Conservation (phyloP, 2,329 filamentous ascomycete genomes). For the Claviceps africana region DNA sequence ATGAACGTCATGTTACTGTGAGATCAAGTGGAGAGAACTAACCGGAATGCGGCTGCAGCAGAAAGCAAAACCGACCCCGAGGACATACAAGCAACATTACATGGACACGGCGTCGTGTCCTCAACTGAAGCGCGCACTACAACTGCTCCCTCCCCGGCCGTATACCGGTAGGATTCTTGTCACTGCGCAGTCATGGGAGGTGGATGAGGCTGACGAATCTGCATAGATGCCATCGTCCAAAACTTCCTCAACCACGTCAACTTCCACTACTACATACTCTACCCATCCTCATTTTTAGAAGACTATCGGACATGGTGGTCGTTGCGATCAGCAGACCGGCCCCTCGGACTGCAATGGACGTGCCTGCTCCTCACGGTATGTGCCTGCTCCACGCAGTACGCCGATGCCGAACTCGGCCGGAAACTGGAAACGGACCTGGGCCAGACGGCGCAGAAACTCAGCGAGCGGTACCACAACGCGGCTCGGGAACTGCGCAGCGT, state of each 20-base stretch:
- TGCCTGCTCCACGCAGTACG: constrained; percentile 23
- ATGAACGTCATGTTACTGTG: not conserved
- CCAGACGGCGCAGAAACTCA: constrained; percentile 14
- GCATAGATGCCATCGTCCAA: constrained; percentile 21
- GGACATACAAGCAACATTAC: constrained; percentile 10
- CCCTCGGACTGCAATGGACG: constrained; percentile 24
- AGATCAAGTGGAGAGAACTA: not conserved
- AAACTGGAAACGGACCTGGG: constrained; percentile 20
- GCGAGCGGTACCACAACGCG: constrained; percentile 20
- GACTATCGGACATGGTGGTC: constrained; percentile 24
- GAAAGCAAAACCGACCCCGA: constrained; percentile 8
- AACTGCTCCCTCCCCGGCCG: constrained; percentile 18
- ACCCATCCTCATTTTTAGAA: constrained; percentile 20
- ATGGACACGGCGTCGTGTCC: constrained; percentile 11
- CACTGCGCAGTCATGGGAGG: not conserved
- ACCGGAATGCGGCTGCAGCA: constrained; percentile 3
- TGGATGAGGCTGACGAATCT: not conserved
- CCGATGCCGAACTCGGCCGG: constrained; percentile 15
- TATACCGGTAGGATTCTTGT: constrained; percentile 18
- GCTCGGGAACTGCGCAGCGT: constrained; percentile 19
- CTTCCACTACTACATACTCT: constrained; percentile 25
- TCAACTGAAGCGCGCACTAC: constrained; percentile 19
- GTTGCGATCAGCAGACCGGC: constrained; percentile 14
- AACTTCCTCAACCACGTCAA: constrained; percentile 25
- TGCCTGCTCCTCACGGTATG: constrained; percentile 24